phyloP scores from a whole-genome alignment of 495 filamentous ascomycete genomes.

The Tuber aestivum region DNA sequence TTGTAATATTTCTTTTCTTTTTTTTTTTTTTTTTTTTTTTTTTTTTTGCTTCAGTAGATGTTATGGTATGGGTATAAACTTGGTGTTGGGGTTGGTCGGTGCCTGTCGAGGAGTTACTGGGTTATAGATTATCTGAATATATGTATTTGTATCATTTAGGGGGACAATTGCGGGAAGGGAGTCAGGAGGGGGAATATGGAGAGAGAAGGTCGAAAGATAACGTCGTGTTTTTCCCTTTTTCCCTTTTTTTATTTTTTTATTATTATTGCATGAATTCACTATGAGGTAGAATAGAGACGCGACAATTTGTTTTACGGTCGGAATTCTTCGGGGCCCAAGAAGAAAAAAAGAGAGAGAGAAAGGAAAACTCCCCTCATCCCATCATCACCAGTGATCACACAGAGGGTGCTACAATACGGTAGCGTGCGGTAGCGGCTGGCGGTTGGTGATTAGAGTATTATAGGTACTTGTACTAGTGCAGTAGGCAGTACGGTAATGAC shows the following conservation, averaged over 20 bases:
- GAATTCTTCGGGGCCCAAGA: neutral
- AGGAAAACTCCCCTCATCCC: neutral
- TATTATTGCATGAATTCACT: neutral
- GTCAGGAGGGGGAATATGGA: neutral
- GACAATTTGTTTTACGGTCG: neutral
- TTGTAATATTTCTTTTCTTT: slow-evolving; percentile 20
- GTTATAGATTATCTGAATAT: slow-evolving; percentile 42
- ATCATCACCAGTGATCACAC: neutral
- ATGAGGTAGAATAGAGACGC: neutral
- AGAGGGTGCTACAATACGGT: neutral
- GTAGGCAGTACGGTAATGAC: neutral
- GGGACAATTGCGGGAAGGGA: slow-evolving; percentile 4
- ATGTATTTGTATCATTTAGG: slow-evolving; percentile 38
- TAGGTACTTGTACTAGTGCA: too few relatives aligned
- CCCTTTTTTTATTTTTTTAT: neutral
- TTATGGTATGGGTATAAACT: slow-evolving; percentile 39
- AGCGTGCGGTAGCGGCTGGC: neutral
- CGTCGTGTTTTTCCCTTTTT: neutral
- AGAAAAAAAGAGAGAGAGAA: neutral
- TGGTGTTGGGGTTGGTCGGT: slow-evolving; percentile 41
- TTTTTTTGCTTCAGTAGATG: slow-evolving; percentile 37
- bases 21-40: slow-evolving; percentile 16
- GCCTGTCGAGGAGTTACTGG: slow-evolving; percentile 42
- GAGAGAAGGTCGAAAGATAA: neutral
- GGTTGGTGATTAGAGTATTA: neutral